A percentile compares a stretch with the other conserved stretches of the same genome.
Evolutionary conservation across 768 basidiomycete genomes (phyloP).

Genomic region (Cyathus striatus): DNA sequence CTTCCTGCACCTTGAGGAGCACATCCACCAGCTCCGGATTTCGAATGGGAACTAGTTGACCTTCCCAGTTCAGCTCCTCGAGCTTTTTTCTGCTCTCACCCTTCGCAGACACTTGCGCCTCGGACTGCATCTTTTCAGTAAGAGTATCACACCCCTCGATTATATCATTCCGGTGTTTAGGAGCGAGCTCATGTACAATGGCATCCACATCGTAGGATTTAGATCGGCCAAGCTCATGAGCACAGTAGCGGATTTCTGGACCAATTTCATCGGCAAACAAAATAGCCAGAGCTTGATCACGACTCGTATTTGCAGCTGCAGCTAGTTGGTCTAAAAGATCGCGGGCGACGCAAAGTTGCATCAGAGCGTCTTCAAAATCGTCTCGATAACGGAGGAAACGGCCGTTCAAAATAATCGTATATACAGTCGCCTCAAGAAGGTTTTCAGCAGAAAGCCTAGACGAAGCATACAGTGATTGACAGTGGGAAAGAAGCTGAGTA

Average conservation of each 20-base stretch:
- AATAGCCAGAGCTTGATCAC: conserved; percentile 83
- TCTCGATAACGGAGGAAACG: conserved; percentile 74
- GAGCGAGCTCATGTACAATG: conserved; percentile 62
- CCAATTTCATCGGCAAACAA: conserved; percentile 84
- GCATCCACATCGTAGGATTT: conserved; percentile 80
- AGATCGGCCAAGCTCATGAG: conserved; percentile 76
- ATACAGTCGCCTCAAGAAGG: conserved; percentile 68
- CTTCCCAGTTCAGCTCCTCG: conserved; percentile 70
- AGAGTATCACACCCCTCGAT: conserved; percentile 61
- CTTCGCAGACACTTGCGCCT: conserved; percentile 27
- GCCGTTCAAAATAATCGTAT: conserved; percentile 80
- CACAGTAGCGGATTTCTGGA: conserved; percentile 88
- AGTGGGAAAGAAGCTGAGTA: conserved; percentile 68
- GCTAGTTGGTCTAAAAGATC: conserved; percentile 67
- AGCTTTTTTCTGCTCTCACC: conserved; percentile 49
- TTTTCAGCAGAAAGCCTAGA: conserved; percentile 50
- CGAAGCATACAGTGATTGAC: conserved; percentile 54
- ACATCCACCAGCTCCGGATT: conserved; percentile 91
- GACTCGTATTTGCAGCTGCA: conserved; percentile 56
- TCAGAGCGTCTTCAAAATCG: conserved; percentile 69
- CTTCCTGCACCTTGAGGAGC: conserved; percentile 76
- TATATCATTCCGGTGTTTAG: conserved; percentile 49
- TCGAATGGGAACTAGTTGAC: conserved; percentile 75
- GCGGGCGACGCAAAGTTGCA: conserved; percentile 76
- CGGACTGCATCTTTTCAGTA: conserved; percentile 43